Evolutionary conservation across 2,329 filamentous ascomycete species (phyloP), one percentile per base, ranked within the genome.

Genomic region (Talaromyces sp.): DNA sequence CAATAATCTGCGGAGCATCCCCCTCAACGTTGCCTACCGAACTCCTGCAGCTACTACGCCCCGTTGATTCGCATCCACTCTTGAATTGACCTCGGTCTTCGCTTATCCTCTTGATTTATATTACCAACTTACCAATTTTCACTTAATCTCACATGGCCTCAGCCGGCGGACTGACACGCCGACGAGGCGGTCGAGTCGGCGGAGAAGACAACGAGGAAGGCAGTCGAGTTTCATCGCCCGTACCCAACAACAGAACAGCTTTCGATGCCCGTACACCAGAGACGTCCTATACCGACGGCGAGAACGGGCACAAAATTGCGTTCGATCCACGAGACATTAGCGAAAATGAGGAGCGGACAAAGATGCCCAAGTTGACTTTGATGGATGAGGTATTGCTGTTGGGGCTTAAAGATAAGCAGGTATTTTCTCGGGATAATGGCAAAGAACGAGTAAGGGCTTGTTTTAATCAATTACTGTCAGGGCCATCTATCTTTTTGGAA

Each of bases 401-500:
- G 80, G 95, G 95, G 11, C 82, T 99, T 74, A 99, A 99, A 82
- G 95, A 99, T 81, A 99, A 98, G 84, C 95, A 99, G 88, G 93
- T 97, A 82, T 49, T 22, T 27, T 56, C 25, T 19, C 39, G 3
- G 17, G 8, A 45, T 6, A 41, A 19, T 25, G 56, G 8, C 9
- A 13, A 43, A 22, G 7, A n/a, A 19, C 13, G 37, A 43, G 17
- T 10, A 11, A n/a, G 8, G 3, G 49, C 49, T n/a, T 33, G 33
- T 33, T n/a, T 43, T 4, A 33, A 45, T n/a, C 15, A 3, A n/a
- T n/a, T 47, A 33, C 11, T 49, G 33, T n/a, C 27, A 97, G 93
- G 95, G 95, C 70, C 98, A 99, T 77, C 88, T 99, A 69, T 98
- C 94, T 35, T 99, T 99, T 81, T 99, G 95, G 95, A 99, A 99